Conservation (phyloP, 331 rosid species). For the Malus hybrid region DNA sequence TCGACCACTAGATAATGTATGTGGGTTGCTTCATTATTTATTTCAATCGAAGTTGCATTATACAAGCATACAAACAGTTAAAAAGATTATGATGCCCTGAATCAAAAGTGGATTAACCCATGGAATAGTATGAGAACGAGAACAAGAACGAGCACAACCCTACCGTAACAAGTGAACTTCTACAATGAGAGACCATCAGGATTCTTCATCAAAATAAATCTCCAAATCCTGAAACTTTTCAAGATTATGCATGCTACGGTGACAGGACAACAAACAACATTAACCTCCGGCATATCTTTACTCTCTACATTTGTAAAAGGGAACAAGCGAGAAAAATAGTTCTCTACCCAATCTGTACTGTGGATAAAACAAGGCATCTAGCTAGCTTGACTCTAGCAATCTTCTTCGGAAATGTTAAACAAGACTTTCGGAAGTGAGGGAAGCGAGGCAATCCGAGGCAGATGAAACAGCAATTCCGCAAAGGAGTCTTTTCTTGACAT, state of each 20-base stretch:
- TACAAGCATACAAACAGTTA: no score
- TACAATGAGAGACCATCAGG: slow-evolving; percentile 35
- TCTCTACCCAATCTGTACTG: background rate
- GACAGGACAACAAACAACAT: background rate
- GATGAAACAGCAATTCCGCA: slow-evolving; percentile 63
- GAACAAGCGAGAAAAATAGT: background rate
- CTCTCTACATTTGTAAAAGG: background rate
- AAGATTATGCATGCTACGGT: background rate
- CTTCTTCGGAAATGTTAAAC: slow-evolving; percentile 70
- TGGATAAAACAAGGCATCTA: slow-evolving; percentile 10
- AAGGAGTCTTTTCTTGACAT: slow-evolving; percentile 90
- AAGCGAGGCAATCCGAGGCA: slow-evolving; percentile 74
- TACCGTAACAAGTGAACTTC: slow-evolving; percentile 16
- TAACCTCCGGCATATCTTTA: background rate
- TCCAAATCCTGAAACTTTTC: slow-evolving; percentile 54
- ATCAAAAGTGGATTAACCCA: no score
- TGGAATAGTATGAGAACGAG: background rate
- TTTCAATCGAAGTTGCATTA: no score
- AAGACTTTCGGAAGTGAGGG: slow-evolving; percentile 81
- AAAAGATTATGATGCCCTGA: no score
- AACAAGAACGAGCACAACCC: background rate
- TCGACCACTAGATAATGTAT: no score
- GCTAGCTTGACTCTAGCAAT: slow-evolving; percentile 34
- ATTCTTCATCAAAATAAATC: slow-evolving; percentile 68
- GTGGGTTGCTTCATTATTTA: no score